A percentile compares a stretch with the other conserved stretches of the same genome.
These are phyloP conservation scores for Nemania sp. DNA, from an alignment of 2,329 filamentous ascomycete species.

Conservation along the genomic window DNA sequence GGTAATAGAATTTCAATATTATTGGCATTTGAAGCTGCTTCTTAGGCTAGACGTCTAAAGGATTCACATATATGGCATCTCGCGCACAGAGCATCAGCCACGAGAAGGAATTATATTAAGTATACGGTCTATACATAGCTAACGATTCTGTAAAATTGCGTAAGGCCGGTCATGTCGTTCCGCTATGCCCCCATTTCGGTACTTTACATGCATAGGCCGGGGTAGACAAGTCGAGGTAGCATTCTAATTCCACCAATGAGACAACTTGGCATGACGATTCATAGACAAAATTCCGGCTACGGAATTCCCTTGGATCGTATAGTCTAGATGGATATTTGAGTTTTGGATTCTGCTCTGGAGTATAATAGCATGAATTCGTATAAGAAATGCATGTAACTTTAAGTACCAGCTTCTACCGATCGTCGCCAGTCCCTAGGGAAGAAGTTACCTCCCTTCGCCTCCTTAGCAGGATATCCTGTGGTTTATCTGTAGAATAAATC, in stretches of 20 bases:
- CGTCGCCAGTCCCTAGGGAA: background rate
- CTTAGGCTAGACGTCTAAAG: no score
- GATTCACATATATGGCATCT: background rate
- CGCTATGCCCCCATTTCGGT: conserved; percentile 29
- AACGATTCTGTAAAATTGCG: conserved; percentile 3
- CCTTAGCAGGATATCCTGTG: background rate
- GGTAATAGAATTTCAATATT: conserved; percentile 14
- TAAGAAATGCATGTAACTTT: background rate
- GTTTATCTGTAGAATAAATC: background rate
- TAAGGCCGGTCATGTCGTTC: conserved; percentile 11
- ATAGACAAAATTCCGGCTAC: conserved; percentile 14
- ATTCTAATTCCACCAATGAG: conserved; percentile 37
- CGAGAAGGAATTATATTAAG: background rate
- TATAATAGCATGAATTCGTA: conserved; percentile 9
- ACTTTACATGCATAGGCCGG: conserved; percentile 17
- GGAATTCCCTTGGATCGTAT: conserved; percentile 10
- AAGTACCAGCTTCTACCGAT: background rate
- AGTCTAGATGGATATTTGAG: background rate
- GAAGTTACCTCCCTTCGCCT: background rate
- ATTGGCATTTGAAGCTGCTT: background rate
- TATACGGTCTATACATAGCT: background rate
- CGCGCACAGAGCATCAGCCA: background rate
- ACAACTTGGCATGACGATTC: background rate
- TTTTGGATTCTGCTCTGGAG: background rate
- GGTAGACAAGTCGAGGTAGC: conserved; percentile 17